Evolutionary conservation across 495 filamentous ascomycete genomes (phyloP).

Genomic region (Lasiosphaeris hirsuta): DNA sequence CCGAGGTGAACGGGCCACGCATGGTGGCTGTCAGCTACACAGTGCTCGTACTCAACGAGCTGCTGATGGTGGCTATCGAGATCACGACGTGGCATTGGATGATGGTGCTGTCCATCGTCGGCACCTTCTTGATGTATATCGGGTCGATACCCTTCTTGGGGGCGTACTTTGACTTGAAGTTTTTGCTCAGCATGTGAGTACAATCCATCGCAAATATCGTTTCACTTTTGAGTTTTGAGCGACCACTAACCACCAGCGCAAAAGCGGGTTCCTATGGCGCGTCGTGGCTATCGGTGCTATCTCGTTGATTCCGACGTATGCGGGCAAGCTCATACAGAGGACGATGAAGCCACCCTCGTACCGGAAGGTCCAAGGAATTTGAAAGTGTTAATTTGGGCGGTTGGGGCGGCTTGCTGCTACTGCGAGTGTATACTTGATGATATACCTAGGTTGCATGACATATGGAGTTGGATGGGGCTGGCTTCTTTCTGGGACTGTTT

Average conservation of each 20-base stretch:
- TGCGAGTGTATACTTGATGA: no score
- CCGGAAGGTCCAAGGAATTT: slow-evolving; percentile 81
- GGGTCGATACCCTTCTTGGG: slow-evolving; percentile 83
- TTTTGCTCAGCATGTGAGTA: slow-evolving; percentile 62
- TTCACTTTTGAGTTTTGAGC: not conserved
- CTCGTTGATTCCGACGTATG: slow-evolving; percentile 80
- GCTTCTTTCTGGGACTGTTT: no score
- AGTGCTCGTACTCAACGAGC: slow-evolving; percentile 87
- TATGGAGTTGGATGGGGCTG: no score
- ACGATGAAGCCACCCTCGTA: slow-evolving; percentile 91
- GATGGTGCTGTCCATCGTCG: slow-evolving; percentile 81
- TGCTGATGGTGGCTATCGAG: slow-evolving; percentile 94
- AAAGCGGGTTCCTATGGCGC: slow-evolving; percentile 82
- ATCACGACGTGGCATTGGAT: slow-evolving; percentile 96
- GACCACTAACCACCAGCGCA: not conserved
- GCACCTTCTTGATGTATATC: slow-evolving; percentile 75
- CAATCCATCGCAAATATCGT: not conserved
- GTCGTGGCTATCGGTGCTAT: slow-evolving; percentile 75
- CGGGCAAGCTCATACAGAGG: slow-evolving; percentile 75
- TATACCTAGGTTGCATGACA: no score
- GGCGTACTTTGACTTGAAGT: slow-evolving; percentile 84
- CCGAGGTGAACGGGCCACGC: slow-evolving; percentile 62
- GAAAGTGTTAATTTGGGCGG: slow-evolving; percentile 12
- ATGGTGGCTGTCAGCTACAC: slow-evolving; percentile 94
- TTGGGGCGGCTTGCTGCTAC: slow-evolving; percentile 4